phyloP scores from a whole-genome alignment of 2,329 filamentous ascomycete species.

The Botrytis cinerea region DNA sequence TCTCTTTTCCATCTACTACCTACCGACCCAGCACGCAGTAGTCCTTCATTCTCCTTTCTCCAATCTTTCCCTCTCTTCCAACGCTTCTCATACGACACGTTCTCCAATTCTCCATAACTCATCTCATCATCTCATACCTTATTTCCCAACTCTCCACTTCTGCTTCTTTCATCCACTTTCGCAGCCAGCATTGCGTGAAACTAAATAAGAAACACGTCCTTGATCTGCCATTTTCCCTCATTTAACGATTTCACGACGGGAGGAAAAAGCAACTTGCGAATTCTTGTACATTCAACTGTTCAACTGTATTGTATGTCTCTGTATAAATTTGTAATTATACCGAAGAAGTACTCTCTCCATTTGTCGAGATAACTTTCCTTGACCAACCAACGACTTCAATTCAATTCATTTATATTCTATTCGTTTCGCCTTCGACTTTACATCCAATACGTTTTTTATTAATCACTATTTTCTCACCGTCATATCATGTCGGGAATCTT shows the following conservation, averaged over 20 bases:
- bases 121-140: constrained; percentile 4
- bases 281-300: constrained; percentile 29
- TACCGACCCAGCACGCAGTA: not conserved
- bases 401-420: not conserved
- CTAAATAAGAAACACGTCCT: not conserved
- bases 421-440: not conserved
- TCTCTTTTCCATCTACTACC: not conserved
- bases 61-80: not conserved
- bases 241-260: constrained; percentile 32
- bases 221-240: not conserved
- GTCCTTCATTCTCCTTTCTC: not conserved
- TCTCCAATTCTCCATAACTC: not conserved
- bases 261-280: constrained; percentile 30
- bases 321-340: constrained; percentile 34
- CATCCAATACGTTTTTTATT: constrained; percentile 11
- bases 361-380: constrained; percentile 17
- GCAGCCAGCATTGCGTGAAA: not conserved
- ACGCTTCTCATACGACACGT: not conserved
- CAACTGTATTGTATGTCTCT: constrained; percentile 26
- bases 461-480: constrained; percentile 24
- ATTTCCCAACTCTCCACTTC: not conserved
- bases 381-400: constrained; percentile 5
- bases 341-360: constrained; percentile 12
- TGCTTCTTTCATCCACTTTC: not conserved
- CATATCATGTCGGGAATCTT: constrained; percentile 80